phyloP scores from a whole-genome alignment of 73 alveolate species.

The Effrenium voratum region DNA sequence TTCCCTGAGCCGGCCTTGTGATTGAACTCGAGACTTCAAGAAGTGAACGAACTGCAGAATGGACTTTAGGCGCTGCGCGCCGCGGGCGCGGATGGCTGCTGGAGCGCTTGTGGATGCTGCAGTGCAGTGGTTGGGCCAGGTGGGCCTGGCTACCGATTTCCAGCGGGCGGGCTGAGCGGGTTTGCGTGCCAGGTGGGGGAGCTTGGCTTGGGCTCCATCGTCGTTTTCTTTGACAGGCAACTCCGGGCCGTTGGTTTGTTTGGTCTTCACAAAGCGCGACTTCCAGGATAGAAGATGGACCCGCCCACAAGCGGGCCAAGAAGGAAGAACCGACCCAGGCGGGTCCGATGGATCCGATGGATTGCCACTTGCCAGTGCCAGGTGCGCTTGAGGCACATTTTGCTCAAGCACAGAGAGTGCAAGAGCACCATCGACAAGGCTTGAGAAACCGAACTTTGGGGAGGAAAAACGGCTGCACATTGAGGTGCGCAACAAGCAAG shows the following conservation, averaged over 20 bases:
- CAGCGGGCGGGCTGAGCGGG: no score
- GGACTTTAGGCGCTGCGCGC: conserved; percentile 68
- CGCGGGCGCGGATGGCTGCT: conserved; percentile 91
- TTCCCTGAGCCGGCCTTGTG: background rate
- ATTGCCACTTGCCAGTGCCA: background rate
- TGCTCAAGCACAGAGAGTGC: conserved; percentile 83
- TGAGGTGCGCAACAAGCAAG: conserved; percentile 88
- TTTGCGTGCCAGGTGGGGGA: conserved; percentile 51
- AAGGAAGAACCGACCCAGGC: conserved; percentile 90
- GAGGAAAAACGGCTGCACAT: background rate
- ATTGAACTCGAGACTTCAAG: background rate
- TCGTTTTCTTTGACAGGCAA: conserved; percentile 72
- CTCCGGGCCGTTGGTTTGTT: background rate
- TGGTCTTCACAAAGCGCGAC: background rate
- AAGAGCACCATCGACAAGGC: conserved; percentile 86
- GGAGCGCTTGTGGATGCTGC: conserved; percentile 93
- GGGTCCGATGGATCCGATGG: background rate
- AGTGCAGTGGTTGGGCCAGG: conserved; percentile 85
- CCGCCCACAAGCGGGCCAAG: conserved; percentile 93
- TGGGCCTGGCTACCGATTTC: background rate
- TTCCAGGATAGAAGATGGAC: conserved; percentile 80
- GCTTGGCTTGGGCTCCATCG: conserved; percentile 87
- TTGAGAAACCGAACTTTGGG: background rate
- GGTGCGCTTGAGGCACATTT: conserved; percentile 80
- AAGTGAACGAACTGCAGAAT: background rate